Evolutionary conservation across 179 eudicot genomes (phyloP), one percentile per base, ranked within the genome.

Genomic region (Heliamphora ciliata): DNA sequence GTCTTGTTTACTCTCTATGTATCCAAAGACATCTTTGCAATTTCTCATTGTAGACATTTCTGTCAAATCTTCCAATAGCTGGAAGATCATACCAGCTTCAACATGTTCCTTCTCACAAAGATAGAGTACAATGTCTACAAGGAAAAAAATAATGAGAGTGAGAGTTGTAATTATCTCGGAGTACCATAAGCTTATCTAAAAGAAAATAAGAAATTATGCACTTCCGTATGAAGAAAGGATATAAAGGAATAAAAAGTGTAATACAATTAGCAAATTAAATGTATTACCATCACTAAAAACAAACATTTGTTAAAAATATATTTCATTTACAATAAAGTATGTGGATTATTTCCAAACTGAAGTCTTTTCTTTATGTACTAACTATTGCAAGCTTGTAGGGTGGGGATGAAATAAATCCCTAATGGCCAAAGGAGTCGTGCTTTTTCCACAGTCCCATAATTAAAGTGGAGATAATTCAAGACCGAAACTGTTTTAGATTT

Each of bases 41-140:
- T 97, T 93, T 86, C 90, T 92, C 98, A 97, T 95, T 79, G 99
- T 97, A 76, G 99, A 97, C 99, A 94, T 97, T 87, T 97, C 99
- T n/a, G 99, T 97, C 87, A 97, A 85, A 88, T 97, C 98, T 87
- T 97, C 99, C 87, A 97, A 82, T 80, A 97, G 90, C 90, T 94
- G 98, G 86, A 97, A 97, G 86, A 97, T 93, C 98, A 94, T 97
- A 80, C 99, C 99, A 84, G 94, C 97, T 87, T 97, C 99, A 83
- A 97, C 88, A 82, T 97, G 99, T 82, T 94, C 99, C 86, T 92
- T 97, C 88, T 97, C 98, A 85, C 99, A 97, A 66, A 97, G 97
- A 88, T 94, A 97, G 74, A 97, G 85, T 74, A 97, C 98, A 85
- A 97, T 94, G 72, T 94, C 98, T 97, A 80, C 70, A 76, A 76